Evolutionary conservation across 345 rosid species (phyloP), one percentile per base, ranked within the genome.

Genomic region (Sisymbrium altissimum): DNA sequence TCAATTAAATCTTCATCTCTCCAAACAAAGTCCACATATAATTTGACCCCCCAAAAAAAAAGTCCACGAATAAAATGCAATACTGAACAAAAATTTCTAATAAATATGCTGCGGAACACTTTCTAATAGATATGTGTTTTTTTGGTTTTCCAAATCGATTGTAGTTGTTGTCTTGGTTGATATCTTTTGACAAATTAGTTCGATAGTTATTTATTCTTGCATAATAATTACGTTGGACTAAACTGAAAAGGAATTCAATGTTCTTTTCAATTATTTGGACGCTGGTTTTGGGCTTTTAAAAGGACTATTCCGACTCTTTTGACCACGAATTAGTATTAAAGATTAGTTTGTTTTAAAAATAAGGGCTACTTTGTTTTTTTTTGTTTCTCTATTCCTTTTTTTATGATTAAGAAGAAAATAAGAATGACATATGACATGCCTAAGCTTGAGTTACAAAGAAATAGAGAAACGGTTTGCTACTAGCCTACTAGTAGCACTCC

Each of bases 151-250:
- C 21, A 15, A 45, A 45, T 45, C 21, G 21, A 15, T 45, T 45
- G 15, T 45, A 19, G 49, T 45, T 57, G n/a, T n/a, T n/a, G n/a
- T n/a, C 25, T 1, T 23, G 3, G 38, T 23, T 41, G 52, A 25
- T 40, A 41, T 62, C 9, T 41, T 62, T 62, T 62, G 67, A 62
- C 36, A 62, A 62, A 62, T 23, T n/a, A n/a, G n/a, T 9, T 61
- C 25, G 25, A 63, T 30, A 9, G 46, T 52, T 44, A 23, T 52
- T 52, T 25, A 23, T 25, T 40, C 19, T 49, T 39, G 49, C 18
- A 7, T 39, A 60, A 39, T 71, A 29, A 61, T 71, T 71, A 71
- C 8, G 32, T 61, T 71, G 69, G 76, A 61, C 75, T 71, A 48
- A 10, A 15, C 21, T 49, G 9, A 7, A 27, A 12, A 39, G 32